These are phyloP conservation scores for Fraxinus paxiana DNA, from an alignment of 305 asterid genomes.

Conservation along the genomic window DNA sequence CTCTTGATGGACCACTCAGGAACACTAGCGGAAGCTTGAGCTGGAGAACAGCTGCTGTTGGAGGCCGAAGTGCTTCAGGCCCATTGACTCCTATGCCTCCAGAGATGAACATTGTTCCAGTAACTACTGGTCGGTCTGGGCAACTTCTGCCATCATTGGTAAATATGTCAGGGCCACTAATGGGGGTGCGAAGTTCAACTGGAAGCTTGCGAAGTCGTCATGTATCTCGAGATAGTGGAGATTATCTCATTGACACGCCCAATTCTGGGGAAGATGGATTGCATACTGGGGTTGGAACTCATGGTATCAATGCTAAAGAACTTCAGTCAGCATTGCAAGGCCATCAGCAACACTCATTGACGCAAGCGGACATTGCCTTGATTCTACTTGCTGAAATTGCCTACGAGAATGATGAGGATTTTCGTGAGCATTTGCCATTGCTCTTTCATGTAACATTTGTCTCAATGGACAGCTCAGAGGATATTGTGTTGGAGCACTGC, in stretches of 20 bases:
- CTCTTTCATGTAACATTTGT: slow-evolving; percentile 97
- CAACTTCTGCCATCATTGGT: slow-evolving; percentile 93
- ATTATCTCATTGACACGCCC: slow-evolving; percentile 90
- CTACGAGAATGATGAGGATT: slow-evolving; percentile 97
- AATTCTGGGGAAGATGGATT: slow-evolving; percentile 91
- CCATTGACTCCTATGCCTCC: slow-evolving; percentile 96
- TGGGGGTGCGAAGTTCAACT: slow-evolving; percentile 95
- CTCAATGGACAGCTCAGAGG: slow-evolving; percentile 99
- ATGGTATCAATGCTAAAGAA: slow-evolving; percentile 86
- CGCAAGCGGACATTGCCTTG: slow-evolving; percentile 93
- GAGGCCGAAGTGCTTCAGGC: slow-evolving; percentile 96
- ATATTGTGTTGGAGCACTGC: slow-evolving; percentile 93
- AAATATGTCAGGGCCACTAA: slow-evolving; percentile 97
- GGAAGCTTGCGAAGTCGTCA: slow-evolving; percentile 99
- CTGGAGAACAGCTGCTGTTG: slow-evolving; percentile 98
- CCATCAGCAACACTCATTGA: slow-evolving; percentile 92
- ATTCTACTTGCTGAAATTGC: slow-evolving; percentile 95
- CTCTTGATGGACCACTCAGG: slow-evolving; percentile 92
- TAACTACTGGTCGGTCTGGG: slow-evolving; percentile 85
- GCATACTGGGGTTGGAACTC: slow-evolving; percentile 61
- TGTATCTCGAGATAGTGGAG: slow-evolving; percentile 96
- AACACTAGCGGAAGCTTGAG: slow-evolving; percentile 97
- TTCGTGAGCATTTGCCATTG: slow-evolving; percentile 92
- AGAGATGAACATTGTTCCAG: slow-evolving; percentile 82
- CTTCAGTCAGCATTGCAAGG: slow-evolving; percentile 98